Evolutionary conservation across 768 basidiomycete genomes (phyloP).

Genomic region (Scleroderma citrinum): DNA sequence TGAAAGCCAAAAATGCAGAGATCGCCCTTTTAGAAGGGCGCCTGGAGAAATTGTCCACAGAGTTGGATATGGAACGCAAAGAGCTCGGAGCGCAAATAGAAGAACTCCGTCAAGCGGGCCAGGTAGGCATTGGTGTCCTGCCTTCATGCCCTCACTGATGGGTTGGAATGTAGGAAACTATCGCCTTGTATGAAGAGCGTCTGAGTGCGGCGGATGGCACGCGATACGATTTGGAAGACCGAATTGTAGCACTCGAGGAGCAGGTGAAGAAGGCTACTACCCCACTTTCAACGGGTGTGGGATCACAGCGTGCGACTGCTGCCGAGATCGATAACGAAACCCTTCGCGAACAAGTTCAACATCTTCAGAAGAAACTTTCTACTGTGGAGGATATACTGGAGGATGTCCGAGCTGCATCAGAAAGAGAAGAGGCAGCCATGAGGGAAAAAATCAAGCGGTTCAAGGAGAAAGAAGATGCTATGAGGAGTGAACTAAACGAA

Average conservation of each 20-base stretch:
- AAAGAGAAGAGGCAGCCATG: constrained; percentile 63
- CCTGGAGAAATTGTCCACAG: constrained; percentile 38
- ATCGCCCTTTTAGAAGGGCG: constrained; percentile 48
- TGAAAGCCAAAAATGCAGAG: constrained; percentile 56
- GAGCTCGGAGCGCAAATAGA: constrained; percentile 74
- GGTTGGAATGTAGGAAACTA: constrained; percentile 64
- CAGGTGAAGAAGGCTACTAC: constrained; percentile 30
- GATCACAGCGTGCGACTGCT: constrained; percentile 47
- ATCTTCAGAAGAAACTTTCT: constrained; percentile 72
- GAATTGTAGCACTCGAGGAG: constrained; percentile 53
- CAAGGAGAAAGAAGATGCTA: constrained; percentile 66
- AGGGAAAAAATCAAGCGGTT: constrained; percentile 60
- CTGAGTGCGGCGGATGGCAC: constrained; percentile 63
- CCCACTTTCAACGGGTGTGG: constrained; percentile 30
- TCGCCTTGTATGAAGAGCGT: constrained; percentile 90
- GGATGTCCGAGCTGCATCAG: constrained; percentile 61
- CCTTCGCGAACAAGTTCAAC: constrained; percentile 82
- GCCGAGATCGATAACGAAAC: constrained; percentile 93
- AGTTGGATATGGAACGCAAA: constrained; percentile 51
- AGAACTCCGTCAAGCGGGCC: constrained; percentile 82
- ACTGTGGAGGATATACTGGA: constrained; percentile 82
- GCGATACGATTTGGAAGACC: constrained; percentile 74
- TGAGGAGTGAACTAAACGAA: constrained; percentile 66
- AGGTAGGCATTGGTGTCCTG: constrained; percentile 42
- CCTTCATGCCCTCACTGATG: not conserved